Percentiles rank a stretch among this genome's conserved stretches.
These are phyloP conservation scores for Amaranthus tricolor DNA, from an alignment of 179 eudicot genomes.

Conservation along the genomic window DNA sequence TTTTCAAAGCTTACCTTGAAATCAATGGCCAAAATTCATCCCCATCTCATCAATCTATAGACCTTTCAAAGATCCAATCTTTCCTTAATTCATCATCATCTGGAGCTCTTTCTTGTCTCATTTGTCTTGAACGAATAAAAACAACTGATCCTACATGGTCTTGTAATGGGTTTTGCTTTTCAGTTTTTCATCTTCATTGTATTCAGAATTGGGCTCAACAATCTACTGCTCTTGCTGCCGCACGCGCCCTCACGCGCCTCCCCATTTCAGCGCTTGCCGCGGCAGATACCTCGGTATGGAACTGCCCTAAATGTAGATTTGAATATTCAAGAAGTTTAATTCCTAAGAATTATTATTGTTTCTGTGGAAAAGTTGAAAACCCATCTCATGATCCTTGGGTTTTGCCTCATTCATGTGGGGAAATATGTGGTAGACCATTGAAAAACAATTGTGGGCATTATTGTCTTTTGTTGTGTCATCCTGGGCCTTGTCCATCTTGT, in stretches of 20 bases:
- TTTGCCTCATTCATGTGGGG: slow-evolving; percentile 95
- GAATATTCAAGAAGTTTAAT: slow-evolving; percentile 62
- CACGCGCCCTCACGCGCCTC: slow-evolving; percentile 77
- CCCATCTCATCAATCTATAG: slow-evolving; percentile 33
- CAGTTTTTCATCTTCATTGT: slow-evolving; percentile 80
- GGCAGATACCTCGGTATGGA: slow-evolving; percentile 51
- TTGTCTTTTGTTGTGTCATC: slow-evolving; percentile 86
- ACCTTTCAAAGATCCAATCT: slow-evolving; percentile 85
- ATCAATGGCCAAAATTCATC: slow-evolving; percentile 36
- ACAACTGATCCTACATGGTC: slow-evolving; percentile 92
- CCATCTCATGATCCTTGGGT: slow-evolving; percentile 91
- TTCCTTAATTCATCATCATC: slow-evolving; percentile 78
- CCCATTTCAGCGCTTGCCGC: slow-evolving; percentile 45
- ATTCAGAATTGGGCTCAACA: slow-evolving; percentile 95
- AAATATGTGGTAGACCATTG: slow-evolving; percentile 66
- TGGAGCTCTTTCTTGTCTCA: slow-evolving; percentile 95
- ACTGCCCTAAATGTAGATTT: slow-evolving; percentile 83
- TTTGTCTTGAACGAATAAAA: slow-evolving; percentile 86
- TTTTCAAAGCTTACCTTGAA: slow-evolving; percentile 76
- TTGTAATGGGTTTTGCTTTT: slow-evolving; percentile 69
- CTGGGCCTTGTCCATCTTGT: slow-evolving; percentile 95
- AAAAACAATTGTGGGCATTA: slow-evolving; percentile 73
- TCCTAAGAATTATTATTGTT: slow-evolving; percentile 76
- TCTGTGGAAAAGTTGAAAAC: slow-evolving; percentile 69
- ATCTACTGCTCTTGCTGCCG: slow-evolving; percentile 48